Conservation (phyloP, 768 basidiomycete genomes). For the Pilatotrama ljubarskyi region DNA sequence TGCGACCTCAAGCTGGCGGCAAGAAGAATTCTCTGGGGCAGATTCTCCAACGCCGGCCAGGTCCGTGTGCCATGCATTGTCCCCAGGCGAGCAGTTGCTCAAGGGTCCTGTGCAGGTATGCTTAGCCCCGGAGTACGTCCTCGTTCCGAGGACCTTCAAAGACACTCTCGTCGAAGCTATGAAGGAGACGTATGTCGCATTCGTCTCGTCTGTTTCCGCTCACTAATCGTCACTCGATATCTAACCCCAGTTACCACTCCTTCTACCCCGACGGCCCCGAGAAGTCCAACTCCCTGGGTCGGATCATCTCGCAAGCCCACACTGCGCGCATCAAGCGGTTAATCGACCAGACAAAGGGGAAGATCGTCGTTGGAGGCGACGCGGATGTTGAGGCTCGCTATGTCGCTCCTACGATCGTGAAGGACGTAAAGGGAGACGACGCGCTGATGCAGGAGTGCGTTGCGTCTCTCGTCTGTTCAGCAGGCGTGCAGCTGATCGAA, state of each 20-base stretch:
- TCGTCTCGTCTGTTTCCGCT: neutral
- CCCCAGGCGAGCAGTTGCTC: no score
- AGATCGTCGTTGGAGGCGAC: conserved; percentile 64
- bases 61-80: no score
- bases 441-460: conserved; percentile 76
- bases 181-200: conserved; percentile 40
- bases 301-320: conserved; percentile 54
- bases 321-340: conserved; percentile 57
- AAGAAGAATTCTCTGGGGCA: conserved; percentile 79
- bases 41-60: conserved; percentile 66
- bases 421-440: conserved; percentile 60
- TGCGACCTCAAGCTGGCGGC: conserved; percentile 62
- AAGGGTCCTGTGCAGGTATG: conserved; percentile 51
- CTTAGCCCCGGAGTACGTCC: conserved; percentile 56
- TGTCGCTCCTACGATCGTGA: conserved; percentile 74
- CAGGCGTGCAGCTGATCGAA: no score
- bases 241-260: conserved; percentile 44
- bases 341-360: conserved; percentile 65
- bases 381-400: conserved; percentile 54
- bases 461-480: no score
- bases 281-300: conserved; percentile 45
- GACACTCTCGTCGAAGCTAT: conserved; percentile 42
- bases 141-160: conserved; percentile 42
- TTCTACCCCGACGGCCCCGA: conserved; percentile 51
- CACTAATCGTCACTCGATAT: no score